Evolutionary conservation across 176 grass and related monocot species (phyloP).

Genomic region (Ensete glaucum): DNA sequence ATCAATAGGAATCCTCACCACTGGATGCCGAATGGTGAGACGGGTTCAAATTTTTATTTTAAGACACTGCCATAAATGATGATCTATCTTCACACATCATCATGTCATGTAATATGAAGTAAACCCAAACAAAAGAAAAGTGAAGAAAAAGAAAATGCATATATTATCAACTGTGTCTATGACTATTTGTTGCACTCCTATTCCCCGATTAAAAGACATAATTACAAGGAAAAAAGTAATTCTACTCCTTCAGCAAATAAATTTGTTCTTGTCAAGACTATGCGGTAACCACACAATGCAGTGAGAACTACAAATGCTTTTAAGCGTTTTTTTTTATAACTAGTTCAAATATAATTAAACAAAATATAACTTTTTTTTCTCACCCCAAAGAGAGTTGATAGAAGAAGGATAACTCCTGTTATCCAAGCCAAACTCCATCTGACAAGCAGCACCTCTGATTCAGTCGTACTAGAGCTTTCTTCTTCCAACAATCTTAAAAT

Average conservation of each 20-base stretch:
- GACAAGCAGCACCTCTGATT: conserved; percentile 34
- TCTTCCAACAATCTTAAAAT: conserved; percentile 64
- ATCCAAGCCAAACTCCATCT: conserved; percentile 84
- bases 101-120: background rate
- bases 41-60: background rate
- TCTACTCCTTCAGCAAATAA: background rate
- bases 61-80: background rate
- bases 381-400: conserved; percentile 90
- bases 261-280: background rate
- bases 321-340: background rate
- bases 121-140: no score
- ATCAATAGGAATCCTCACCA: background rate
- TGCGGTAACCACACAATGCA: background rate
- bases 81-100: no score
- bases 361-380: conserved; percentile 20
- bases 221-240: background rate
- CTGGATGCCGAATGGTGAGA: background rate
- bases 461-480: conserved; percentile 30
- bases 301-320: background rate
- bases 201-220: no score
- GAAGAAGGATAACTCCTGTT: conserved; percentile 81
- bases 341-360: conserved; percentile 8
- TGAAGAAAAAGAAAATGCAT: no score
- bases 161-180: no score
- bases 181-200: no score